Percentiles rank a stretch among this genome's conserved stretches.
Conservation (phyloP, 306 rosid species). For the Senna siamea region DNA sequence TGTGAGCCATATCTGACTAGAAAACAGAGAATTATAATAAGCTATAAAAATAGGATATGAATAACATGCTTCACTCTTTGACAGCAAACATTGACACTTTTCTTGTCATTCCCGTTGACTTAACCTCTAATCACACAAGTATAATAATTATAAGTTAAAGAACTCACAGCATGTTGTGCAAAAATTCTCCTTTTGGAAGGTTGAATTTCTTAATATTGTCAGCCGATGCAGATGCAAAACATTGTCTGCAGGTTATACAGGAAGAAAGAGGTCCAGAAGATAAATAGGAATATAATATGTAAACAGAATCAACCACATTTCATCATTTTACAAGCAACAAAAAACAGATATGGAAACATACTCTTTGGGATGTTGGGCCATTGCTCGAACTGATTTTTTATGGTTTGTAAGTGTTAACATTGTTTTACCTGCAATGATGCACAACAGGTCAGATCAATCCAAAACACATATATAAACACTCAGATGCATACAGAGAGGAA, state of each 20-base stretch:
- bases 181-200: constrained; percentile 92
- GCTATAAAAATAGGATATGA: too few relatives aligned
- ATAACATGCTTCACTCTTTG: neutral
- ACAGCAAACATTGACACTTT: constrained; percentile 15
- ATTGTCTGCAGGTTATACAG: constrained; percentile 55
- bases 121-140: constrained; percentile 20
- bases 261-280: constrained; percentile 28
- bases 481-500: constrained; percentile 3
- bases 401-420: constrained; percentile 94
- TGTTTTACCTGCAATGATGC: constrained; percentile 71
- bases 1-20: too few relatives aligned
- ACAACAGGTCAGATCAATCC: constrained; percentile 26
- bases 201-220: constrained; percentile 94
- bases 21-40: too few relatives aligned
- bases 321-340: constrained; percentile 27
- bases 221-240: constrained; percentile 99
- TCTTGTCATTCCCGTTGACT: constrained; percentile 3
- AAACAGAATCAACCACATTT: constrained; percentile 27
- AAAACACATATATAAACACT: neutral
- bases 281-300: constrained; percentile 13
- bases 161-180: constrained; percentile 99
- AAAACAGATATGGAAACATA: constrained; percentile 44
- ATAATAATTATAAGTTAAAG: constrained; percentile 18
- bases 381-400: constrained; percentile 94
- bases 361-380: constrained; percentile 98